Evolutionary conservation across 2,329 filamentous ascomycete species (phyloP).

Genomic region (Trichoderma sp.): DNA sequence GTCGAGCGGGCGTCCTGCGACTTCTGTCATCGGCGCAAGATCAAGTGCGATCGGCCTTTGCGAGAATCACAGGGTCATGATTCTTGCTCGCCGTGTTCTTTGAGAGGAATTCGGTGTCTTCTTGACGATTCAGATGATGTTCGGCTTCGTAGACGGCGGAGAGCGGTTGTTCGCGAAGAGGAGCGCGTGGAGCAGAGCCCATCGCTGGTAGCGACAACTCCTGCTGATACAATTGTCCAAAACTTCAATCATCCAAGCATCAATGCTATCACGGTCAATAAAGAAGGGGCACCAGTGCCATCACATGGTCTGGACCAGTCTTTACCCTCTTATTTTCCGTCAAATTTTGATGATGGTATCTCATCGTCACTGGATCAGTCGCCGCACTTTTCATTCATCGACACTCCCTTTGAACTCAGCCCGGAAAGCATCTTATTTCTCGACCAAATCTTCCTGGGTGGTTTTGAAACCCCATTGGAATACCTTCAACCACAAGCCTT

Average conservation of each 20-base stretch:
- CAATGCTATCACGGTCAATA: not conserved
- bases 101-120: not conserved
- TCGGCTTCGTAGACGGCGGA: constrained; percentile 1
- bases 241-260: not conserved
- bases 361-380: not conserved
- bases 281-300: too few species aligned
- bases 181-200: not conserved
- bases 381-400: not conserved
- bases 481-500: not conserved
- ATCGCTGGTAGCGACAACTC: not conserved
- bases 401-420: constrained; percentile 2
- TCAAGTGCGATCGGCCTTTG: constrained; percentile 3
- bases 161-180: not conserved
- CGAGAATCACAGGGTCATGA: not conserved
- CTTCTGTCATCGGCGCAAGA: constrained; percentile 7
- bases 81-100: constrained; percentile 1
- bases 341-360: not conserved
- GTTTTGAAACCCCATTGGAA: not conserved
- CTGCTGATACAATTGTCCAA: too few species aligned
- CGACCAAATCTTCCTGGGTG: constrained; percentile 3
- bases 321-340: not conserved
- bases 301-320: not conserved
- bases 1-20: constrained; percentile 8
- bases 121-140: constrained; percentile 3
- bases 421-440: constrained; percentile 2